A percentile compares a stretch with the other conserved stretches of the same genome.
These are phyloP conservation scores for Spathaspora hagerdaliae DNA, from an alignment of 805 yeast genomes.

Conservation along the genomic window DNA sequence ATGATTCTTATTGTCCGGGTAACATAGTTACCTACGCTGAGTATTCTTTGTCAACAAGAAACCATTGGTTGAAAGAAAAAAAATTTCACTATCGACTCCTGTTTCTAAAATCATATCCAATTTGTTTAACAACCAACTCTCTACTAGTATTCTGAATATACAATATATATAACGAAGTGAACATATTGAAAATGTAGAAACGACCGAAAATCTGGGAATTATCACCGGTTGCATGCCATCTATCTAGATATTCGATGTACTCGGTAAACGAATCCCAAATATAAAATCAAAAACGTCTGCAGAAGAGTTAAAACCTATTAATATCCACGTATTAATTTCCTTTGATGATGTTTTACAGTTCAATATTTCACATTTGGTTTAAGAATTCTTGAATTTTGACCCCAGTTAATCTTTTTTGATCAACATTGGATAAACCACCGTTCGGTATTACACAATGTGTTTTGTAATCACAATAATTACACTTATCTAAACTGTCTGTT, in stretches of 20 bases:
- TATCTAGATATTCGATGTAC: conserved; percentile 18
- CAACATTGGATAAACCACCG: conserved; percentile 2
- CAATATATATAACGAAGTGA: background rate
- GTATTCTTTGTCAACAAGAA: background rate
- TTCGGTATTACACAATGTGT: conserved; percentile 20
- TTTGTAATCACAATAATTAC: conserved; percentile 54
- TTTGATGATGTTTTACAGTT: conserved; percentile 22
- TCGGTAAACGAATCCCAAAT: conserved; percentile 42
- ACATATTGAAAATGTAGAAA: background rate
- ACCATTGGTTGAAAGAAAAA: background rate
- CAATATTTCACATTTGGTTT: conserved; percentile 7
- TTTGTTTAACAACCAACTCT: background rate
- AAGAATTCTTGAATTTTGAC: background rate
- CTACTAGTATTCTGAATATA: background rate
- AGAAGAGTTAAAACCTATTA: conserved; percentile 17
- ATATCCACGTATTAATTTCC: conserved; percentile 6
- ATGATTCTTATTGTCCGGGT: too few relatives aligned
- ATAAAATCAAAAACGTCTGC: conserved; percentile 21
- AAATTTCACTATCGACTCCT: background rate
- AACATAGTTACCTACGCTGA: background rate
- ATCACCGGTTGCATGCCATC: conserved; percentile 36
- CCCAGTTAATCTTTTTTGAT: background rate
- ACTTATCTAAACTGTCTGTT: conserved; percentile 38
- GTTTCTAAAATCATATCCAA: background rate
- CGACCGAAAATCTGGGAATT: conserved; percentile 16